A percentile compares a stretch with the other conserved stretches of the same genome.
Evolutionary conservation across 768 basidiomycete genomes (phyloP).

Genomic region (Porphyrellus cyaneotinctus): DNA sequence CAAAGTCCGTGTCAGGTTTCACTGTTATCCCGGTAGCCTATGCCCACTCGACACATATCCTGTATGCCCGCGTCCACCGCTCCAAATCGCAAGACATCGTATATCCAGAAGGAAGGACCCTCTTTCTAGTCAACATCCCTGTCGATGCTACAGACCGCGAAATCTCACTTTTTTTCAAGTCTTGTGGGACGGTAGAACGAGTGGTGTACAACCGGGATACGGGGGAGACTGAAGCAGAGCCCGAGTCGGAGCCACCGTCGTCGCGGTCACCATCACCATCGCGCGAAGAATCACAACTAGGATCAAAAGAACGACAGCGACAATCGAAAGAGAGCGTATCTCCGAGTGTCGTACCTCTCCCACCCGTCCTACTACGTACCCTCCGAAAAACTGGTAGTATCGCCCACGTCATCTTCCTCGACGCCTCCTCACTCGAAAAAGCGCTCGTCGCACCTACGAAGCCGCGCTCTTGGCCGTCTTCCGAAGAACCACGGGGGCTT

Average conservation of each 20-base stretch:
- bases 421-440: slow-evolving; percentile 64
- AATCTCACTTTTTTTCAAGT: slow-evolving; percentile 70
- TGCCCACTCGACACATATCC: slow-evolving; percentile 50
- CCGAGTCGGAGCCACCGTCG: not conserved
- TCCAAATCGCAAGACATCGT: slow-evolving; percentile 38
- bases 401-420: slow-evolving; percentile 72
- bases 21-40: slow-evolving; percentile 39
- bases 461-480: slow-evolving; percentile 61
- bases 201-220: slow-evolving; percentile 59
- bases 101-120: slow-evolving; percentile 59
- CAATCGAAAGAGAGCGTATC: slow-evolving; percentile 22
- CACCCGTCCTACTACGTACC: slow-evolving; percentile 46
- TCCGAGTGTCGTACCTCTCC: slow-evolving; percentile 62
- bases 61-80: slow-evolving; percentile 73
- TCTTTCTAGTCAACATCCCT: slow-evolving; percentile 88
- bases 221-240: slow-evolving; percentile 29
- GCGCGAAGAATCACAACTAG: slow-evolving; percentile 18
- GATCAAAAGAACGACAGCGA: slow-evolving; percentile 33
- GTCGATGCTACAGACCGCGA: slow-evolving; percentile 85
- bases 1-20: slow-evolving; percentile 32
- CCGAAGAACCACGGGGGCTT: slow-evolving; percentile 63
- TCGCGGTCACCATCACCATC: not conserved
- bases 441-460: slow-evolving; percentile 52
- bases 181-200: slow-evolving; percentile 71
- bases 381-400: slow-evolving; percentile 60